These are phyloP conservation scores for Wallacemonas sp. DNA, from an alignment of 208 protist species.

Conservation along the genomic window DNA sequence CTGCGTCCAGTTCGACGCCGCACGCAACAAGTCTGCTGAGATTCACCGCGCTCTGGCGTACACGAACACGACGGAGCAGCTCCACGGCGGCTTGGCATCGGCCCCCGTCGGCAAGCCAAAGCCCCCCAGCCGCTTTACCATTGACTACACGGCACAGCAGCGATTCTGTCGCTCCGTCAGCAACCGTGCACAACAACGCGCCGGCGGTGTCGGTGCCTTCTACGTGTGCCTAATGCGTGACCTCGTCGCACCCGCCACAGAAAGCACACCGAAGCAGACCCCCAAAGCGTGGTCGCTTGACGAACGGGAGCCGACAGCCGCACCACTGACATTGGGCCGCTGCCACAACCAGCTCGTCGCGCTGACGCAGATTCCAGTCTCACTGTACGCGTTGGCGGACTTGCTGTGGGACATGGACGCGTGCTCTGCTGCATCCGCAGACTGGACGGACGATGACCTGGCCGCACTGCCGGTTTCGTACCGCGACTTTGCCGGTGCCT, in stretches of 20 bases:
- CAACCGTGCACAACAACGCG: slow-evolving; percentile 68
- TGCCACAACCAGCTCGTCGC: slow-evolving; percentile 72
- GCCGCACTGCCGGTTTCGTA: slow-evolving; percentile 37
- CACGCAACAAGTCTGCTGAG: slow-evolving; percentile 11
- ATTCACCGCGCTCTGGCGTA: slow-evolving; percentile 42
- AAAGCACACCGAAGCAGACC: slow-evolving; percentile 20
- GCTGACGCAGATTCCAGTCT: slow-evolving; percentile 55
- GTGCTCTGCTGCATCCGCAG: not conserved
- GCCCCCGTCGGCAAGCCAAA: slow-evolving; percentile 25
- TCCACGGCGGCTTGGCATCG: slow-evolving; percentile 18
- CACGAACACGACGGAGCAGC: slow-evolving; percentile 25
- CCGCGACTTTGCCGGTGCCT: slow-evolving; percentile 61
- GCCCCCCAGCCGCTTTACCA: slow-evolving; percentile 1
- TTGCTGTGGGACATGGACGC: slow-evolving; percentile 57
- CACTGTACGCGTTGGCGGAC: slow-evolving; percentile 47
- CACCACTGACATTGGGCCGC: slow-evolving; percentile 43
- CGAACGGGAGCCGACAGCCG: slow-evolving; percentile 13
- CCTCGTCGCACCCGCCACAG: slow-evolving; percentile 35
- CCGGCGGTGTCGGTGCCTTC: slow-evolving; percentile 60
- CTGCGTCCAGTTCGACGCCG: slow-evolving; percentile 39
- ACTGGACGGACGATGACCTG: slow-evolving; percentile 22
- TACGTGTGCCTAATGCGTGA: slow-evolving; percentile 77
- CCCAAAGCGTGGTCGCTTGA: slow-evolving; percentile 42
- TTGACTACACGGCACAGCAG: slow-evolving; percentile 57
- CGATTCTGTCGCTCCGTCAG: slow-evolving; percentile 71